phyloP scores from a whole-genome alignment of 305 asterid genomes.

The Solanum aculeatissimum region DNA sequence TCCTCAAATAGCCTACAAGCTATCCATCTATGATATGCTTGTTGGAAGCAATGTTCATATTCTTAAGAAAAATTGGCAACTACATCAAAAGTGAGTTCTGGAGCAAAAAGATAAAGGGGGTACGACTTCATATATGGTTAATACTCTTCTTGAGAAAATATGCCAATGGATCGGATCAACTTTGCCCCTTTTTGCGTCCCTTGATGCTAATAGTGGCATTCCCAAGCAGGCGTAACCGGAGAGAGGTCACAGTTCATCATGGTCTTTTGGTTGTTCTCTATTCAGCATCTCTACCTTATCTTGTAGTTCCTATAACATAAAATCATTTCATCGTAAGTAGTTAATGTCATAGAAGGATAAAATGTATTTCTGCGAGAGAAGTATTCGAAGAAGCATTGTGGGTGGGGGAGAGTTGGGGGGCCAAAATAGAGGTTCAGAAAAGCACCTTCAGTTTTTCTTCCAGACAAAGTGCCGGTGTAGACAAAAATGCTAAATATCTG shows the following conservation, averaged over 20 bases:
- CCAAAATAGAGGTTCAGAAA: not conserved
- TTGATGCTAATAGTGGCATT: not conserved
- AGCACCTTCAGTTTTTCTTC: conserved; percentile 71
- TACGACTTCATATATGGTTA: not conserved
- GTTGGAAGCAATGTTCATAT: not conserved
- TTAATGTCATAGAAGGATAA: not conserved
- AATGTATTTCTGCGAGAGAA: not conserved
- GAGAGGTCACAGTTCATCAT: conserved; percentile 65
- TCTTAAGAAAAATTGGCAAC: not conserved
- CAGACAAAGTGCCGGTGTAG: conserved; percentile 75
- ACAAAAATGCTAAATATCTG: conserved; percentile 70
- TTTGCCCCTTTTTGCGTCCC: not conserved
- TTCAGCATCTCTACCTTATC: conserved; percentile 48
- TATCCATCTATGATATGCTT: not conserved
- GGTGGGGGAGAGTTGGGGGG: not conserved
- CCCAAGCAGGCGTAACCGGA: not conserved
- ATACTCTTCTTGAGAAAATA: not conserved
- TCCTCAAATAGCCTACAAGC: not conserved
- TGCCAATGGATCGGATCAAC: not conserved
- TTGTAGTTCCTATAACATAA: conserved; percentile 55
- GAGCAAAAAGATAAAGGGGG: not conserved
- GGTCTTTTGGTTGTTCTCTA: conserved; percentile 46
- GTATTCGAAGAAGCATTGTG: not conserved
- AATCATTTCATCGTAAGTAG: not conserved
- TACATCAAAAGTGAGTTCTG: not conserved